Base-by-base conservation (phyloP, 2,329 filamentous ascomycete species). In the Penicillium concentricum region DNA sequence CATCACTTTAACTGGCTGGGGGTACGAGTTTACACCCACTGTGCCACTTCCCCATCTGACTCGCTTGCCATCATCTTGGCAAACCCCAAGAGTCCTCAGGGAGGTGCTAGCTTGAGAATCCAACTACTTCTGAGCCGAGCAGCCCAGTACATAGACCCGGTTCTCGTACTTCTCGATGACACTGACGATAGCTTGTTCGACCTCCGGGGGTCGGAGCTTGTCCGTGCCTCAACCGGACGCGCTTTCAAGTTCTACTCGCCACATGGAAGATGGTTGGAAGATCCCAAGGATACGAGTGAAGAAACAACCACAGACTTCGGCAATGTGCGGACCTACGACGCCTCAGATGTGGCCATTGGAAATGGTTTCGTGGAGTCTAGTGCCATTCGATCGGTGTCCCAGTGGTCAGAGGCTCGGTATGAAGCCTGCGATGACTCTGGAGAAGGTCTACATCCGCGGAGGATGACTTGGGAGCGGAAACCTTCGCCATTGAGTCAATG, bases 1-100 rank as follows among this genome's bases (percentile, higher is more conserved):
- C 69, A 70, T 24, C 68, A 71, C 37, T 69, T 65, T 51, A 70
- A 69, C 43, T 71, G 67, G 67, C 24, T 53, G 15, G 65, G 68
- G 0, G 0, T 34, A 2, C 57, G 59, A 0, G 52, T 61, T 4
- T 56, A 51, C 7, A 41, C 38, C 13, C 32, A 57, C 16, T 67
- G 61, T 49, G n/a, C 41, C 1, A 71, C 69, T 2, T 44, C 59
- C 1, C 57, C 69, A 2, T 55, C 46, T 24, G 52, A 66, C 2
- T 70, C 67, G 0, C 59, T 71, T 3, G 60, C 64, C 1, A 61
- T 64, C n/a, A 61, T 68, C 9, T 9, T 61, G 8, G 41, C 58
- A 4, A 24, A 46, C 0, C 62, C 65, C 2, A 69, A 66, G 8
- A n/a, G 52, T 2, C 51, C 47, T 0, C 6, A 28, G 1, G 43